These are phyloP conservation scores for Emiliania huxleyi DNA, from an alignment of 78 protist species.

Conservation along the genomic window DNA sequence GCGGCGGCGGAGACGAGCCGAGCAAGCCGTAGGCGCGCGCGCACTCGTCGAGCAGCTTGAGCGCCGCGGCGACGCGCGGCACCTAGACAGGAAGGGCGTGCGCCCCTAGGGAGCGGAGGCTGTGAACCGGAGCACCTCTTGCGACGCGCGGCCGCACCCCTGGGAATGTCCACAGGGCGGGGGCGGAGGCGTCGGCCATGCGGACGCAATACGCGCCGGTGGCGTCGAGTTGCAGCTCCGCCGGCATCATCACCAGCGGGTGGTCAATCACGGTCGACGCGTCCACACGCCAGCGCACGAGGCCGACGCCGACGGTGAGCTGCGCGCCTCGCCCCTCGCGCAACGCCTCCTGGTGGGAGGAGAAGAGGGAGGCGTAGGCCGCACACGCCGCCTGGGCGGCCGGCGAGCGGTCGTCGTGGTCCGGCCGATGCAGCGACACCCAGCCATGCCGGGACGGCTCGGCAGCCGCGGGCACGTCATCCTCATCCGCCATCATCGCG, in stretches of 20 bases:
- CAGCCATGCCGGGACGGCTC: not conserved
- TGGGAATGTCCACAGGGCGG: not conserved
- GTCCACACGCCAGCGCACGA: not conserved
- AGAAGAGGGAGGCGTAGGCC: not conserved
- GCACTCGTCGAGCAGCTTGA: not conserved
- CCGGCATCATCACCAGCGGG: constrained; percentile 5
- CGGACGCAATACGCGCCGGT: not conserved
- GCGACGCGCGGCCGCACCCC: no score
- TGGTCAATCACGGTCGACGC: not conserved
- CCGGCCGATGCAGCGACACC: not conserved
- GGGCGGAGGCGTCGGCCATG: constrained; percentile 6
- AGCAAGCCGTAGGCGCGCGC: not conserved
- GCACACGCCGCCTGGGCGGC: not conserved
- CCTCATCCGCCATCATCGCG: not conserved
- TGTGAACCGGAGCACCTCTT: no score
- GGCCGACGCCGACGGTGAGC: constrained; percentile 9
- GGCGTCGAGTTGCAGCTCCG: not conserved
- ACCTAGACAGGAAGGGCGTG: no score
- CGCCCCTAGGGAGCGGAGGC: no score
- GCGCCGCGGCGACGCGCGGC: not conserved
- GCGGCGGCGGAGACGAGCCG: constrained; percentile 2
- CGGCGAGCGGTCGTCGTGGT: not conserved
- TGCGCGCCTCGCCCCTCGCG: constrained; percentile 21
- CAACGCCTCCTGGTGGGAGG: constrained; percentile 26
- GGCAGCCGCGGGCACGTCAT: not conserved